Base-by-base conservation (phyloP, 1,284 basidiomycete genomes). In the Cutaneotrichosporon sp. region DNA sequence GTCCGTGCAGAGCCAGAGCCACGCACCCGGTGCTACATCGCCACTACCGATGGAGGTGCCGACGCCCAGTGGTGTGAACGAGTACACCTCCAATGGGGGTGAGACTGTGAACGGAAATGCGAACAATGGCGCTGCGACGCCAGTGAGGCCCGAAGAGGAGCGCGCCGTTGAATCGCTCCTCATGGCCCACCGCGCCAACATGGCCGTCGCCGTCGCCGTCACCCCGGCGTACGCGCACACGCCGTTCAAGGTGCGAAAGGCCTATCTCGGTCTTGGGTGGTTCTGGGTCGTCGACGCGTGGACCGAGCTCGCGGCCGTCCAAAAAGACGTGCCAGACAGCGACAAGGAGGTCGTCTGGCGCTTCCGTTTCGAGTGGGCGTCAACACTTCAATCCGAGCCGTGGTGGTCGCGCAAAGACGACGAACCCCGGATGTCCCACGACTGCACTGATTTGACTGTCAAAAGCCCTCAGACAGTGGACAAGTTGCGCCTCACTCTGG, bases 251-350 rank as follows among this genome's bases (percentile, higher is more conserved):
- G 71, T 79, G 5, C 72, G 73, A 4, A 60, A 72, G n/a, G 66
- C 73, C 1, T 70, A 74, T 22, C 62, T 77, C 38, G 72, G 76
- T 1, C 69, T 81, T 5, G 79, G 79, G n/a, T 81, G 75, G 75
- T 80, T 78, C 67, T 81, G 76, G 76, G 62, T 80, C 30, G 65
- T 70, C 0, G 78, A 77, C 58, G 75, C 78, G 38, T 81, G 79
- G 79, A 65, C 76, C n/a, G 78, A 78, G 62, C 76, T 76, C 0
- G 67, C 71, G 32, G 52, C 53, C 31, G 9, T n/a, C 13, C 40
- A 31, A 21, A 13, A 51, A 8, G 31, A 56, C 26, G 46, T 7
- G 11, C 34, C 56, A 30, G 40, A 21, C 9, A n/a, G 32, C 0
- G 22, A 50, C n/a, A 36, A 63, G 21, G 22, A 34, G 31, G 62